Base-by-base conservation (phyloP, 225 moss, liverwort and hornwort species). In the Neckera pumila region DNA sequence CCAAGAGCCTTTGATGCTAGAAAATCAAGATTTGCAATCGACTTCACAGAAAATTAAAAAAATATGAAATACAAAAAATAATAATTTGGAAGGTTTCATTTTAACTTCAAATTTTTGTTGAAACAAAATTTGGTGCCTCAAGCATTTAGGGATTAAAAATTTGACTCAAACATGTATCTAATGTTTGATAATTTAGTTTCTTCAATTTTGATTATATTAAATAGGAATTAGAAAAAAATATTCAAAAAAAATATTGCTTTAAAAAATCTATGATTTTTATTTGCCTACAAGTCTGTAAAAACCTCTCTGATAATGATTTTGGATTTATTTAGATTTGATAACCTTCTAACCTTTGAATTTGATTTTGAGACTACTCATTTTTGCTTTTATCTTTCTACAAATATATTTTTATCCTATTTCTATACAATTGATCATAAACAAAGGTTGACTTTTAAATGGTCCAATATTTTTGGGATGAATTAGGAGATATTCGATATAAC, bases 211-310 rank as follows among this genome's bases (percentile, higher is more conserved):
- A 72, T 26, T 27, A 16, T 27, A 9, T 42, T 42, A 42, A 1
- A 16, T 15, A 27, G 5, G 8, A 71, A 40, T 26, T 23, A 69
- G 22, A 23, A 38, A 22, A 22, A 38, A 71, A 40, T 25, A 8
- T 70, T 40, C 0, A 1, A 23, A 25, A 40, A 0, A 40, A 40
- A 40, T 2, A 1, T 23, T 69, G n/a, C n/a, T 38, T n/a, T 3
- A 0, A 9, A 67, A 67, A 21, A n/a, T 69, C 2, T 25, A 40
- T 70, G 26, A 27, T 25, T 71, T 43, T 27, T 1, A 16, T 43
- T 71, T 26, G 27, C 15, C 3, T 42, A 43, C 9, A 43, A 42
- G 0, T 9, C 16, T 71, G 16, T 3, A 27, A 6, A 42, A 71
- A 9, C 1, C 9, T 43, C 4, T 71, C 16, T 71, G 15, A 42